Conservation (phyloP, 306 rosid genomes). For the Spatholobus suberectus region DNA sequence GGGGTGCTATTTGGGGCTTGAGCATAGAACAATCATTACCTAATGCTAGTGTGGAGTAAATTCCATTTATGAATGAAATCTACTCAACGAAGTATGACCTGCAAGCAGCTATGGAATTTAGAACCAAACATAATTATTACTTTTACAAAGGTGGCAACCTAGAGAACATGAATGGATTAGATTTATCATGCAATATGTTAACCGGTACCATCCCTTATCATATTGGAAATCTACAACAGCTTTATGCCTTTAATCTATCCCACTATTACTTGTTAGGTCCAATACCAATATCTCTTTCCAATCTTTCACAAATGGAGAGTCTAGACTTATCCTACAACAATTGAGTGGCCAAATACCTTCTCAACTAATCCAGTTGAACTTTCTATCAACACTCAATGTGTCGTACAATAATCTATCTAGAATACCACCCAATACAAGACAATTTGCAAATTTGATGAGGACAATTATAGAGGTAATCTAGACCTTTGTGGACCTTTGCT, state of each 20-base stretch:
- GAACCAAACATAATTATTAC: neutral
- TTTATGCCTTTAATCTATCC: neutral
- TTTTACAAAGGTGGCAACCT: neutral
- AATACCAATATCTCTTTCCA: neutral
- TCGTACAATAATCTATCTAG: constrained; percentile 10
- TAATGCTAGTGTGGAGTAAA: neutral
- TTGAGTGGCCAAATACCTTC: constrained; percentile 4
- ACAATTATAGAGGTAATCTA: neutral
- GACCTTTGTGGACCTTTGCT: neutral
- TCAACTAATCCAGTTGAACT: neutral
- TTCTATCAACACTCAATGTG: neutral
- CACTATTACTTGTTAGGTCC: neutral
- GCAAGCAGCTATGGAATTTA: neutral
- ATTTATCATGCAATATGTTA: constrained; percentile 19
- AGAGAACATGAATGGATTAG: neutral
- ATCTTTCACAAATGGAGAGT: neutral
- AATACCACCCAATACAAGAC: neutral
- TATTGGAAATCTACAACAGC: neutral
- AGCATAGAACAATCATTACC: neutral
- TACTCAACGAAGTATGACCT: too few relatives aligned
- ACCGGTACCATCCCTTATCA: neutral
- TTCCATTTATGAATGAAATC: too few relatives aligned
- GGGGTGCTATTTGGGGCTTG: neutral
- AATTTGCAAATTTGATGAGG: neutral
- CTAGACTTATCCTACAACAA: neutral